Evolutionary conservation across 495 filamentous ascomycete species (phyloP).

Genomic region (Neurospora cerealis): DNA sequence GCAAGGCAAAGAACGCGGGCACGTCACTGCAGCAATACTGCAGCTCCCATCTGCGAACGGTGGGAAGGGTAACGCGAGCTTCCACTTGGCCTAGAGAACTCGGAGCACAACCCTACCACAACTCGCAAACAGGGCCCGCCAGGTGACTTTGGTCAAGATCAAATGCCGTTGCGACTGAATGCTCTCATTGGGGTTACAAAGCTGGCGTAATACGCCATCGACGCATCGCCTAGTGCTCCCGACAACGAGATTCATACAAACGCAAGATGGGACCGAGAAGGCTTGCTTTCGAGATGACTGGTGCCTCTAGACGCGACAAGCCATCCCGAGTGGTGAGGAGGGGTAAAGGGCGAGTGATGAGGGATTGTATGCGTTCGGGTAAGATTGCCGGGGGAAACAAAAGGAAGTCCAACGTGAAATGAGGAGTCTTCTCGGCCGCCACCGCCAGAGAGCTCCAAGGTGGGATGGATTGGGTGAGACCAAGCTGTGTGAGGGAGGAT

Average conservation of each 20-base stretch:
- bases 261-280: neutral
- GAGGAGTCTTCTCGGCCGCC: neutral
- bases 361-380: neutral
- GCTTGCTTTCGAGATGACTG: neutral
- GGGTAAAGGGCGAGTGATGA: neutral
- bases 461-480: neutral
- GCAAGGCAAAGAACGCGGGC: constrained; percentile 27
- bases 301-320: neutral
- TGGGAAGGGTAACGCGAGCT: constrained; percentile 11
- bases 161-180: constrained; percentile 16
- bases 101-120: constrained; percentile 5
- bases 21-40: constrained; percentile 30
- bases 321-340: neutral
- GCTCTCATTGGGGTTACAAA: constrained; percentile 17
- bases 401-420: neutral
- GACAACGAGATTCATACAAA: constrained; percentile 12
- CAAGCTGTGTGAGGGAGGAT: neutral
- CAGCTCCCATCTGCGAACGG: constrained; percentile 17
- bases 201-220: constrained; percentile 32
- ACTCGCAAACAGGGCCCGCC: constrained; percentile 1
- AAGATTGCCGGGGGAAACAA: neutral
- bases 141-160: constrained; percentile 14
- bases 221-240: constrained; percentile 27
- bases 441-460: neutral
- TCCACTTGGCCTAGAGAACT: constrained; percentile 11